Percentiles rank a stretch among this genome's conserved stretches.
Conservation (phyloP, 305 asterid genomes). For the Rubia tinctorum region DNA sequence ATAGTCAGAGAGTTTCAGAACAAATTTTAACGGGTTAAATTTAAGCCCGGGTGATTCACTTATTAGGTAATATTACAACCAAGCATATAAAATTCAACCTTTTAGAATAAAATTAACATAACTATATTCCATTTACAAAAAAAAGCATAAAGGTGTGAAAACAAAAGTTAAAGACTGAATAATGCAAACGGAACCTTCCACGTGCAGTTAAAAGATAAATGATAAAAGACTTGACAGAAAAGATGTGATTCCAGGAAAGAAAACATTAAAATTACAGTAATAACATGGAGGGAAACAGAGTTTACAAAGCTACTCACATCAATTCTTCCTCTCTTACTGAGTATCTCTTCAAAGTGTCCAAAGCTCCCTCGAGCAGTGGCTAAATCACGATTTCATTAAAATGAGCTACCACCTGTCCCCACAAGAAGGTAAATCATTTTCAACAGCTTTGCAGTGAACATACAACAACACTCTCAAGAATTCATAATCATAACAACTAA, state of each 20-base stretch:
- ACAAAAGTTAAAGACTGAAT: not conserved
- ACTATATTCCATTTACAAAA: not conserved
- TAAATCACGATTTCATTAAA: slow-evolving; percentile 87
- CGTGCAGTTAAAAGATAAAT: not conserved
- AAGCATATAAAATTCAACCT: not conserved
- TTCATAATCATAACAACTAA: not conserved
- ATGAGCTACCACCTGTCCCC: slow-evolving; percentile 81
- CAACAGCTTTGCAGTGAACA: slow-evolving; percentile 2
- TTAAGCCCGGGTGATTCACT: not conserved
- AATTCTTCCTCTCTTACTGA: slow-evolving; percentile 78
- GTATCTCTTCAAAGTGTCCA: slow-evolving; percentile 81
- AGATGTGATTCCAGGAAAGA: not conserved
- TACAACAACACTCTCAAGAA: not conserved
- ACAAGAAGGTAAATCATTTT: slow-evolving; percentile 15
- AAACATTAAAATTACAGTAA: not conserved
- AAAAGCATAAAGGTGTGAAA: not conserved
- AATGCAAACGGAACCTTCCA: not conserved
- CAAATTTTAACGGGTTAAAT: not conserved
- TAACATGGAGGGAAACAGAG: not conserved
- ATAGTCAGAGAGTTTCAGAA: not conserved
- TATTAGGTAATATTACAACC: too few species aligned
- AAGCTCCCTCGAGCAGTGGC: slow-evolving; percentile 88
- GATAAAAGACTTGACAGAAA: not conserved
- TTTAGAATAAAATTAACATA: not conserved
- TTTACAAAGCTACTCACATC: slow-evolving; percentile 52